These are phyloP conservation scores for Tetracentron sinense DNA, from an alignment of 164 flowering plant species.

Conservation along the genomic window DNA sequence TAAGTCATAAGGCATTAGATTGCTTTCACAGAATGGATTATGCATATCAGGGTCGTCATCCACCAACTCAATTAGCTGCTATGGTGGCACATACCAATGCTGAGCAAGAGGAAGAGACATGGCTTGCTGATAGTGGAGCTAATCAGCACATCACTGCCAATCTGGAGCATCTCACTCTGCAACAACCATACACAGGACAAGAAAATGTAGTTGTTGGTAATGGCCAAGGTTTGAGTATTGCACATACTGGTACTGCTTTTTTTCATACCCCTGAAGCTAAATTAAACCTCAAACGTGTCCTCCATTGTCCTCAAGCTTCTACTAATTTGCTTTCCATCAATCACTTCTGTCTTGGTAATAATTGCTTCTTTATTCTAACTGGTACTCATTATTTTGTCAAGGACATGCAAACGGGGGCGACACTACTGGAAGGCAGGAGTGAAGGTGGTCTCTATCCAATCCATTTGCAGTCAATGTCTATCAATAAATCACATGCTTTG, in stretches of 20 bases:
- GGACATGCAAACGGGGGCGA: not conserved
- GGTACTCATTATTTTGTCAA: not conserved
- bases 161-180: not conserved
- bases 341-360: not conserved
- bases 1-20: not conserved
- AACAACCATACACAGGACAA: not conserved
- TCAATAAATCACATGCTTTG: not conserved
- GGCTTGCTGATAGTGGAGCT: not conserved
- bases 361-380: not conserved
- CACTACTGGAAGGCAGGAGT: not conserved
- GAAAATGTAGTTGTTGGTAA: not conserved
- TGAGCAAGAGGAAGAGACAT: not conserved
- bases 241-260: not conserved
- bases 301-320: not conserved
- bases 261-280: not conserved
- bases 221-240: not conserved
- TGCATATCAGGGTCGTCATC: not conserved
- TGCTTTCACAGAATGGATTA: not conserved
- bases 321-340: not conserved
- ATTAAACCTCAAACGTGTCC: not conserved
- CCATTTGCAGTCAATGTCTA: not conserved
- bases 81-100: not conserved
- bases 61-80: not conserved
- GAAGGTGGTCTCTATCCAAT: constrained; percentile 1
- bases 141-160: not conserved